Percentiles rank a stretch among this genome's conserved stretches.
Evolutionary conservation across 768 basidiomycete species (phyloP).

Genomic region (Phlegmacium glaucopus): DNA sequence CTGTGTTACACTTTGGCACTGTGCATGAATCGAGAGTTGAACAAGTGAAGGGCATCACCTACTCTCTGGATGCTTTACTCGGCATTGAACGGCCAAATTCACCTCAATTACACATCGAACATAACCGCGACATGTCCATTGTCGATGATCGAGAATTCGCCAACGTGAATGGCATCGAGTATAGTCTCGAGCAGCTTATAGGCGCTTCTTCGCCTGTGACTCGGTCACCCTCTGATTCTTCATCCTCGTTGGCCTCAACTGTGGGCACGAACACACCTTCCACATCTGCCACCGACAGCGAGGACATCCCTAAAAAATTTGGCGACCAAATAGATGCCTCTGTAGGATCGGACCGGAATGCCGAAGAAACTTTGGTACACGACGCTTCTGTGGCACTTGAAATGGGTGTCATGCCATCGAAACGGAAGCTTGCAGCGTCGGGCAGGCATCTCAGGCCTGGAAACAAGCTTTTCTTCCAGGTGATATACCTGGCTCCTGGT

Average conservation of each 20-base stretch:
- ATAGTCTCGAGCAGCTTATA: conserved; percentile 87
- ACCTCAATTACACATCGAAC: conserved; percentile 31
- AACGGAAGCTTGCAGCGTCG: conserved; percentile 31
- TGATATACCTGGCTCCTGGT: conserved; percentile 97
- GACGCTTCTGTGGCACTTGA: conserved; percentile 70
- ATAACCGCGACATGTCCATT: conserved; percentile 49
- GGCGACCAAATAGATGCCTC: conserved; percentile 75
- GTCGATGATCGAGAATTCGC: conserved; percentile 92
- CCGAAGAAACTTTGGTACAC: conserved; percentile 58
- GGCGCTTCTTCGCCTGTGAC: conserved; percentile 47
- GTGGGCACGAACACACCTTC: conserved; percentile 3
- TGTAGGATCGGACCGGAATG: conserved; percentile 51
- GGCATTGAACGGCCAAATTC: conserved; percentile 63
- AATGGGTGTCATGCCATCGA: conserved; percentile 49
- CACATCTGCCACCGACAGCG: conserved; percentile 6
- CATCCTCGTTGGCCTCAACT: conserved; percentile 6
- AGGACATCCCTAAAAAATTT: conserved; percentile 46
- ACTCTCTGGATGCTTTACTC: conserved; percentile 90
- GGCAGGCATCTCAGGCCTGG: conserved; percentile 61
- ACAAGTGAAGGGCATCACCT: conserved; percentile 97
- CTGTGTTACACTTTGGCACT: conserved; percentile 86
- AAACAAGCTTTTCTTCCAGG: conserved; percentile 86
- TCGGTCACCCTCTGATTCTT: conserved; percentile 25
- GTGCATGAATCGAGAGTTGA: conserved; percentile 80
- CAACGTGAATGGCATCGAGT: conserved; percentile 95